Evolutionary conservation across 208 protist species (phyloP).

Genomic region (Leishmania arabica): DNA sequence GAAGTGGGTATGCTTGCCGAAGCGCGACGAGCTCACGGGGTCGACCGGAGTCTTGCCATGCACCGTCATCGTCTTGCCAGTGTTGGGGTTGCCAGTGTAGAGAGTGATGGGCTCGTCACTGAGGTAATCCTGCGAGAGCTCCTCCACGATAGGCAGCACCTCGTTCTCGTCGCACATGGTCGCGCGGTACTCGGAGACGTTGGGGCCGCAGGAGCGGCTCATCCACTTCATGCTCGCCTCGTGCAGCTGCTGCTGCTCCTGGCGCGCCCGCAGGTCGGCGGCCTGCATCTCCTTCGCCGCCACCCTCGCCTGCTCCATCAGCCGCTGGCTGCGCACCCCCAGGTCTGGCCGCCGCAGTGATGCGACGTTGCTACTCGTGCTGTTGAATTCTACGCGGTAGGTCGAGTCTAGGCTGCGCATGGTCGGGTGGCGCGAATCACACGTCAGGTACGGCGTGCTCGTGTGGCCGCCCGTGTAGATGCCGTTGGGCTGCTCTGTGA

Average conservation of each 20-base stretch:
- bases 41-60: slow-evolving; percentile 85
- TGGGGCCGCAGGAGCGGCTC: slow-evolving; percentile 21
- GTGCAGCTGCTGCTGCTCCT: slow-evolving; percentile 13
- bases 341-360: slow-evolving; percentile 53
- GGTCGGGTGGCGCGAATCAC: slow-evolving; percentile 50
- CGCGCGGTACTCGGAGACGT: slow-evolving; percentile 46
- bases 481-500: slow-evolving; percentile 43
- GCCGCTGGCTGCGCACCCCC: slow-evolving; percentile 68
- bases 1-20: slow-evolving; percentile 87
- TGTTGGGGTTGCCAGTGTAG: slow-evolving; percentile 84
- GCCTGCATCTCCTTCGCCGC: slow-evolving; percentile 51
- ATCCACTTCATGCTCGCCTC: slow-evolving; percentile 12
- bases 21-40: slow-evolving; percentile 48
- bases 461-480: slow-evolving; percentile 66
- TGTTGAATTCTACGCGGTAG: slow-evolving; percentile 73
- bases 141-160: slow-evolving; percentile 56
- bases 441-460: slow-evolving; percentile 79
- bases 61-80: slow-evolving; percentile 82
- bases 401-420: slow-evolving; percentile 60
- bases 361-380: slow-evolving; percentile 52
- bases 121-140: slow-evolving; percentile 69
- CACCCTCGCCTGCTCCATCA: slow-evolving; percentile 59
- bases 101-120: slow-evolving; percentile 83
- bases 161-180: slow-evolving; percentile 55
- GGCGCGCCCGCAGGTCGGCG: slow-evolving; percentile 16